These are phyloP conservation scores for Skeletonema potamos DNA, from an alignment of 108 stramenopile genomes.

Conservation along the genomic window DNA sequence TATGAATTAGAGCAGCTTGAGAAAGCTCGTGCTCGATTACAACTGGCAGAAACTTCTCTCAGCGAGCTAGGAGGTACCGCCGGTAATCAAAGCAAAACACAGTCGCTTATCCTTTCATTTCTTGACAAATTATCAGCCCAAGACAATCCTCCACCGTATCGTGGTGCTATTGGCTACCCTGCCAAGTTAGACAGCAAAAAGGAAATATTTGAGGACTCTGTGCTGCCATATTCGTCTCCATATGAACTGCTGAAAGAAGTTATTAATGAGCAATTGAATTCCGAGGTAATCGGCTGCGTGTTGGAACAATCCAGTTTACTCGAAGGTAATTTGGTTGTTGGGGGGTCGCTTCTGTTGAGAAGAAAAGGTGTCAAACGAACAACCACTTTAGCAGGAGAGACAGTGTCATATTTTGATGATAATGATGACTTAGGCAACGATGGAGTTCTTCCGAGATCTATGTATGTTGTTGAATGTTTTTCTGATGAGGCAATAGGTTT, in stretches of 20 bases:
- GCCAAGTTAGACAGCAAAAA: conserved; percentile 51
- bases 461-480: conserved; percentile 82
- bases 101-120: conserved; percentile 18
- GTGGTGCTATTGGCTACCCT: conserved; percentile 81
- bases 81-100: not conserved
- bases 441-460: conserved; percentile 56
- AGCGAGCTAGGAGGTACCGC: not conserved
- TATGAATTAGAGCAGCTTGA: conserved; percentile 25
- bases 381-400: conserved; percentile 58
- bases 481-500: conserved; percentile 89
- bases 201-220: conserved; percentile 30
- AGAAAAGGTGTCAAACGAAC: conserved; percentile 51
- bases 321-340: conserved; percentile 67
- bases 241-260: conserved; percentile 73
- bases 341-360: conserved; percentile 76
- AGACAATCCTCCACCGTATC: conserved; percentile 65
- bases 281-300: conserved; percentile 72
- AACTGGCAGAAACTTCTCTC: conserved; percentile 24
- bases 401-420: conserved; percentile 45
- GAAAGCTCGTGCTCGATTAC: conserved; percentile 28
- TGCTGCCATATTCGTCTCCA: conserved; percentile 59
- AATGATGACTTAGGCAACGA: conserved; percentile 71
- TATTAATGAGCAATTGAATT: conserved; percentile 71
- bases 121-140: conserved; percentile 26
- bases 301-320: conserved; percentile 82